Evolutionary conservation across 164 flowering plant species (phyloP).

Genomic region (Vitis rupestris): DNA sequence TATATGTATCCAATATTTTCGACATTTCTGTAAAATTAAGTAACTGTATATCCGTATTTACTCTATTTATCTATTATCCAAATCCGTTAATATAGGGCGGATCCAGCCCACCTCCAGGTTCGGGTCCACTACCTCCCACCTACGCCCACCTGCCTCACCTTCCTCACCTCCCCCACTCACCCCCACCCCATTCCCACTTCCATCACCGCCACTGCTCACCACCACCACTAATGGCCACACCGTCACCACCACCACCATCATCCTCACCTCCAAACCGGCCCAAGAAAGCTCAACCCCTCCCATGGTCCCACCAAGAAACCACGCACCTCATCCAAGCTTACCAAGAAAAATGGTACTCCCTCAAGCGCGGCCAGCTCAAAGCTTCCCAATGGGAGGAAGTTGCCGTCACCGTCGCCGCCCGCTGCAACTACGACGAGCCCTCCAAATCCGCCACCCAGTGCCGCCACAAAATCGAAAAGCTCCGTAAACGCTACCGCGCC

Average conservation of each 20-base stretch:
- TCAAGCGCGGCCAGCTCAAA: conserved; percentile 69
- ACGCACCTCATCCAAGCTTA: conserved; percentile 66
- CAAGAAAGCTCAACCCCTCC: conserved; percentile 45
- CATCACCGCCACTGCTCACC: background rate
- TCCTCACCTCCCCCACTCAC: no score
- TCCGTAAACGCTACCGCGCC: conserved; percentile 77
- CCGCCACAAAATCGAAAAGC: conserved; percentile 98
- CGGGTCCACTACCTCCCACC: no score
- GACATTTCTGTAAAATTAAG: no score
- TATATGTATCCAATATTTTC: no score
- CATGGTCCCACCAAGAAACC: conserved; percentile 84
- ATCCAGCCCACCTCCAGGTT: no score
- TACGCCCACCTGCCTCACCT: no score
- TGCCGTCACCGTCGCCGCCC: conserved; percentile 63
- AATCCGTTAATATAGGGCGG: no score
- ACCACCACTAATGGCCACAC: background rate
- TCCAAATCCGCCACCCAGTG: conserved; percentile 80
- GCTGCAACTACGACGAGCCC: conserved; percentile 57
- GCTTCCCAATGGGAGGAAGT: conserved; percentile 90
- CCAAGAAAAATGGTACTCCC: conserved; percentile 82
- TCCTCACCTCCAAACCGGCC: conserved; percentile 14
- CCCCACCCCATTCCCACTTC: background rate
- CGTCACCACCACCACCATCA: conserved; percentile 15
- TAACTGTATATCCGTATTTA: no score
- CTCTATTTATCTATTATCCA: no score